Evolutionary conservation across 192 early-diverging fungal genomes (phyloP), one percentile per base, ranked within the genome.

Genomic region (Coemansia furcata): DNA sequence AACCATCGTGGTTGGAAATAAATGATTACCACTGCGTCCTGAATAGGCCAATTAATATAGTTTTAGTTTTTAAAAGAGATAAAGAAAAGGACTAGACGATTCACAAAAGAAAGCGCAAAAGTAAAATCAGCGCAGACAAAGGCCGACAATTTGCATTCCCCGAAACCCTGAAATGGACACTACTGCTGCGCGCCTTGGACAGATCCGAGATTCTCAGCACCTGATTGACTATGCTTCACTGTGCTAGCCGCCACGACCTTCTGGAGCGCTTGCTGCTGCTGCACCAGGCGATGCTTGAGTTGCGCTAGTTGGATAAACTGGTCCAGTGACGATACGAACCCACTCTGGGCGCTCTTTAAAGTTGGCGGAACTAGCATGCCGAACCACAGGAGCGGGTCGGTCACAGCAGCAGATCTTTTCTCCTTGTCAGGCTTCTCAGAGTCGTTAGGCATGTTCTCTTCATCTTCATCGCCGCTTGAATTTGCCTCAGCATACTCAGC

Each of bases 361-460:
- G 64, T 35, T 3, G 80, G 80, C 58, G 80, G 80, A n/a, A 74
- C 74, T n/a, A 82, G 62, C 74, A 77, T 71, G 42, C 80, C 80
- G 43, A 82, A 82, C 80, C 80, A 82, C 58, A 73, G 63, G 29
- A 82, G 66, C 71, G 80, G 80, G 59, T 82, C 74, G 32, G 50
- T 62, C 10, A 44, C 60, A 12, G 32, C 58, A 38, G 7, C 36
- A 1, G 58, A n/a, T 17, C 54, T 62, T 23, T 39, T 35, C 50
- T 54, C 4, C 50, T 66, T 37, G 40, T 21, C 38, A 6, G 44
- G 15, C 32, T 32, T 47, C 36, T 57, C 29, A 10, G 23, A 14
- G 17, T 63, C 68, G 3, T 29, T 46, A 15, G 40, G 37, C 42
- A 21, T 47, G n/a, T 62, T n/a, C 32, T 40, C 49, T 21, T 61